These are phyloP conservation scores for Musa beccarii DNA, from an alignment of 176 grass and related monocot species.

Conservation along the genomic window DNA sequence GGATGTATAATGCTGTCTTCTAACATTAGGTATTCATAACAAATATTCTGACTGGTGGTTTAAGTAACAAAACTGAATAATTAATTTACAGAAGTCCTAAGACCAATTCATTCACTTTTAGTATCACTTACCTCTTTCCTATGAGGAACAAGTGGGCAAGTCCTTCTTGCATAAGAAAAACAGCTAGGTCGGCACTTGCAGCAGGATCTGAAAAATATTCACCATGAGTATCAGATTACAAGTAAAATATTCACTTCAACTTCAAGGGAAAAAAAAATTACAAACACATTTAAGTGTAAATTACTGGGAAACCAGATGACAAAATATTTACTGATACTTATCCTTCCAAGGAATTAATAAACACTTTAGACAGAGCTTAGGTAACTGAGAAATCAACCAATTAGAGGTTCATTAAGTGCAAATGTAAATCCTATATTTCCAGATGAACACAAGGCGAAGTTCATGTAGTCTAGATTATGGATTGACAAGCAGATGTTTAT, in stretches of 20 bases:
- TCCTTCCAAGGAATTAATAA: neutral
- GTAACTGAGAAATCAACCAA: neutral
- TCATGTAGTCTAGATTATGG: too few species aligned
- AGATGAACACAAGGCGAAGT: too few species aligned
- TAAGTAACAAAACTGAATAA: neutral
- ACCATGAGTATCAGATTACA: neutral
- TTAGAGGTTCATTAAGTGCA: neutral
- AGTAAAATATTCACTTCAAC: neutral
- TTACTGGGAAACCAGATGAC: neutral
- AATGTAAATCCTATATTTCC: neutral
- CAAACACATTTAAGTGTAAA: neutral
- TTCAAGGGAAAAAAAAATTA: neutral
- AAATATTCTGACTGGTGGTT: neutral
- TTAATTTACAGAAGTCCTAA: neutral
- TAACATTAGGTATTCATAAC: too few species aligned
- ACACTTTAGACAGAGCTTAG: neutral
- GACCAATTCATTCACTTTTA: neutral
- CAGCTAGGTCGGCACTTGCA: slow-evolving; percentile 93
- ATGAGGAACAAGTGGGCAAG: slow-evolving; percentile 83
- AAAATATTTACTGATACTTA: neutral
- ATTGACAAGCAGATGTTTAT: too few species aligned
- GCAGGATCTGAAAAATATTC: slow-evolving; percentile 56
- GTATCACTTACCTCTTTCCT: slow-evolving; percentile 55
- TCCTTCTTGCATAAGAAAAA: slow-evolving; percentile 99
- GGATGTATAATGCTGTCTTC: neutral